phyloP scores from a whole-genome alignment of 2,329 filamentous ascomycete species.

The Talaromyces sp. region DNA sequence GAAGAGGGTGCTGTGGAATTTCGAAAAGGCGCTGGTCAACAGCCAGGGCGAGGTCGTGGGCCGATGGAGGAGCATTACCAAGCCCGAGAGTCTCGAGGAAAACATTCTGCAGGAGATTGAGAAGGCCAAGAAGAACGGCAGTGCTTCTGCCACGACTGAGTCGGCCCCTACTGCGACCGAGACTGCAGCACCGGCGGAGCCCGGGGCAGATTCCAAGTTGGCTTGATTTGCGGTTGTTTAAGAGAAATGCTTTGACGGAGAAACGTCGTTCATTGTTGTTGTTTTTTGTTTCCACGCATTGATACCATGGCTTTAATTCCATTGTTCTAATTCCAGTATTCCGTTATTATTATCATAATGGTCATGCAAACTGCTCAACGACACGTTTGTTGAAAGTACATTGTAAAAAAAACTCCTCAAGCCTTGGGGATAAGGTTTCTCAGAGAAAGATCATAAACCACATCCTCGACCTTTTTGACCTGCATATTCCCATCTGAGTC shows the following conservation, averaged over 20 bases:
- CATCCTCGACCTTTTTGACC: slow-evolving; percentile 97
- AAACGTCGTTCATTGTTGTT: background rate
- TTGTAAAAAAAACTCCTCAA: background rate
- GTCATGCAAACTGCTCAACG: background rate
- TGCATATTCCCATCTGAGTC: slow-evolving; percentile 16
- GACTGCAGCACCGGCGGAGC: slow-evolving; percentile 4
- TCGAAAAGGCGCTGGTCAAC: slow-evolving; percentile 94
- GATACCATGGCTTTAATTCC: background rate
- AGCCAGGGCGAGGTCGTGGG: slow-evolving; percentile 79
- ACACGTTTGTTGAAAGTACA: background rate
- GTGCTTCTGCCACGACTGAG: background rate
- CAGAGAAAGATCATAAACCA: slow-evolving; percentile 90
- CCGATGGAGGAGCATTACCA: slow-evolving; percentile 82
- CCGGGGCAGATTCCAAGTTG: slow-evolving; percentile 5
- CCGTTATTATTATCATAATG: background rate
- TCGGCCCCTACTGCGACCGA: slow-evolving; percentile 8
- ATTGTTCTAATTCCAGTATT: background rate
- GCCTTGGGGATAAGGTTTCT: slow-evolving; percentile 67
- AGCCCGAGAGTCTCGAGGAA: slow-evolving; percentile 74
- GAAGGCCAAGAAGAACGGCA: slow-evolving; percentile 43
- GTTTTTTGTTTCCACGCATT: background rate
- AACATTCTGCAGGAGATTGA: slow-evolving; percentile 70
- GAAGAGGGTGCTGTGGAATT: slow-evolving; percentile 98
- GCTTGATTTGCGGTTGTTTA: background rate
- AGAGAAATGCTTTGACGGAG: background rate